Conservation (phyloP, 2,329 filamentous ascomycete species). For the Talaromyces pinophilus region DNA sequence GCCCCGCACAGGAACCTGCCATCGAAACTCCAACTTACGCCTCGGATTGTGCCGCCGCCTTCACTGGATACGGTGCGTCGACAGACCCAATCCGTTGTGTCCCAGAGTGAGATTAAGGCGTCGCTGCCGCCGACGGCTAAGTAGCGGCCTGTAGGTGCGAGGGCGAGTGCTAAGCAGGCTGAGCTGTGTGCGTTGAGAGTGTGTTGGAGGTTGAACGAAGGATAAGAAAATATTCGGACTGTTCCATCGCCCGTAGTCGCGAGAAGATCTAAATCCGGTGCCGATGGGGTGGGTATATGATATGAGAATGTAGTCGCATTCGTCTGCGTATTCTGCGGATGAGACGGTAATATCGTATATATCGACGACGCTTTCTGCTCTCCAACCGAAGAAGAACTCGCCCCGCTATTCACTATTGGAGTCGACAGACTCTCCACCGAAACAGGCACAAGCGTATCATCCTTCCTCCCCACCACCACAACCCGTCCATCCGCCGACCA, state of each 20-base stretch:
- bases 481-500: slow-evolving; percentile 52
- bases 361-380: slow-evolving; percentile 25
- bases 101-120: slow-evolving; percentile 54
- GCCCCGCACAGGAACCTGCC: slow-evolving; percentile 52
- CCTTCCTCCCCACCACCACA: slow-evolving; percentile 52
- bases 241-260: slow-evolving; percentile 53
- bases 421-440: slow-evolving; percentile 45
- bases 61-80: slow-evolving; percentile 49
- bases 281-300: slow-evolving; percentile 38
- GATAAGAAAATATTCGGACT: slow-evolving; percentile 51
- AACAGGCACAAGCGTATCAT: slow-evolving; percentile 51
- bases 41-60: slow-evolving; percentile 48
- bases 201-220: slow-evolving; percentile 47
- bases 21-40: slow-evolving; percentile 54
- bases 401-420: slow-evolving; percentile 27
- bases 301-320: slow-evolving; percentile 53
- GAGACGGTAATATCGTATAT: slow-evolving; percentile 44
- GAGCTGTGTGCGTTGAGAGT: slow-evolving; percentile 53
- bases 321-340: slow-evolving; percentile 50
- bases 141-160: slow-evolving; percentile 51
- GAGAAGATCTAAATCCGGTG: slow-evolving; percentile 46
- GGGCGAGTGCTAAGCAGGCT: slow-evolving; percentile 49
- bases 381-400: neutral
- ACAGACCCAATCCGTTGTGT: slow-evolving; percentile 55
- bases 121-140: slow-evolving; percentile 52